Evolutionary conservation across 306 rosid genomes (phyloP).

Genomic region (Canavalia gladiata): DNA sequence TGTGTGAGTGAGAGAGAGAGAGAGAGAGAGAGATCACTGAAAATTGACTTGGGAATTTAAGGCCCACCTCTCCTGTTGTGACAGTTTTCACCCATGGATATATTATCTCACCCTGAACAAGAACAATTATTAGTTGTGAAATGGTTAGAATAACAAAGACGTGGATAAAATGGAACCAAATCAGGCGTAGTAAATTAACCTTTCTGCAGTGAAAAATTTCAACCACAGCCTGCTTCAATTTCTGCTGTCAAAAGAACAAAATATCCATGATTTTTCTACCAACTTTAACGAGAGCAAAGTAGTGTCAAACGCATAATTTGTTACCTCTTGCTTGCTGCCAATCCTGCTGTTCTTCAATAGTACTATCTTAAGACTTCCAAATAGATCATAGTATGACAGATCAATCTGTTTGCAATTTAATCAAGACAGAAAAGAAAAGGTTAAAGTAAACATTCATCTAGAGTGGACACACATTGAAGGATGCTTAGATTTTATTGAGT

Average conservation of each 20-base stretch:
- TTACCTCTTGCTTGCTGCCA: constrained; percentile 80
- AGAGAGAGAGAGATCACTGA: neutral
- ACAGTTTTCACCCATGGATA: constrained; percentile 76
- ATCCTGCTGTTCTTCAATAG: constrained; percentile 70
- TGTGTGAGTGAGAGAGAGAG: no score
- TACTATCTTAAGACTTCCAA: constrained; percentile 85
- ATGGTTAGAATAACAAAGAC: constrained; percentile 22
- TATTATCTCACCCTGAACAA: constrained; percentile 64
- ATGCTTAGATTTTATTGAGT: neutral
- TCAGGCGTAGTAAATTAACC: constrained; percentile 55
- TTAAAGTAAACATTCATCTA: constrained; percentile 9
- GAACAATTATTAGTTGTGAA: constrained; percentile 37
- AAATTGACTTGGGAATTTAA: constrained; percentile 28
- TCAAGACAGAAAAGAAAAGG: constrained; percentile 14
- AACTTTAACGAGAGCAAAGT: constrained; percentile 15
- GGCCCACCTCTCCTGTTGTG: constrained; percentile 67
- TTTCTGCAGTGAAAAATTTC: constrained; percentile 76
- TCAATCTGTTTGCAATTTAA: constrained; percentile 72
- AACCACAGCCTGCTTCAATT: constrained; percentile 71
- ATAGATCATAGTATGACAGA: constrained; percentile 80
- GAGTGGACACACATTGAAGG: neutral
- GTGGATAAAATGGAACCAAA: constrained; percentile 5
- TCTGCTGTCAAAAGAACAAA: constrained; percentile 58
- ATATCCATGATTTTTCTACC: constrained; percentile 13
- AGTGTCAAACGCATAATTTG: constrained; percentile 20